A percentile compares a stretch with the other conserved stretches of the same genome.
phyloP scores from a whole-genome alignment of 164 flowering plant species.

The Echeveria elegans region DNA sequence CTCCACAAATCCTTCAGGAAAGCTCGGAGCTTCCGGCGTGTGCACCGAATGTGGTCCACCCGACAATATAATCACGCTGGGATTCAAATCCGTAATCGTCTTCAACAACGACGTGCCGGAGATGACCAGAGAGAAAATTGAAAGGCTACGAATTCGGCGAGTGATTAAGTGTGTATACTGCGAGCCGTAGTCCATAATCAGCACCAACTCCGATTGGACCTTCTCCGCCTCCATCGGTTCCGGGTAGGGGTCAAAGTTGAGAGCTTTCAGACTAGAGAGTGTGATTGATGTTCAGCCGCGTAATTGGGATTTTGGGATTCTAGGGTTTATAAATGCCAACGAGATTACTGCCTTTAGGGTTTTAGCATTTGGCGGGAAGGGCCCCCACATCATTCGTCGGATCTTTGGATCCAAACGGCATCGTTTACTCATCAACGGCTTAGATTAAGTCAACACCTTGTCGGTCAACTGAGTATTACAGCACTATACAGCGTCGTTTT shows the following conservation, averaged over 20 bases:
- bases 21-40: constrained; percentile 44
- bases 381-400: background rate
- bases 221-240: constrained; percentile 33
- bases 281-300: background rate
- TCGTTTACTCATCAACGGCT: too few species aligned
- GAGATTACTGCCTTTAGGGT: background rate
- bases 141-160: constrained; percentile 68
- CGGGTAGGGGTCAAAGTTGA: background rate
- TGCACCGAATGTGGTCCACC: constrained; percentile 97
- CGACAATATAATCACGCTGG: constrained; percentile 76
- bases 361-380: constrained; percentile 13
- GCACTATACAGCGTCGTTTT: too few species aligned
- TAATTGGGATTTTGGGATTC: constrained; percentile 15
- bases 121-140: constrained; percentile 81
- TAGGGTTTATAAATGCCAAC: constrained; percentile 11
- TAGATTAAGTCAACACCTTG: too few species aligned
- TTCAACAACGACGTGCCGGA: constrained; percentile 66
- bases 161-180: constrained; percentile 97
- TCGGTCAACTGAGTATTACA: too few species aligned
- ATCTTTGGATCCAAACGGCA: too few species aligned
- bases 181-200: constrained; percentile 82
- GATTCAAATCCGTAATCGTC: constrained; percentile 49
- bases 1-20: constrained; percentile 65
- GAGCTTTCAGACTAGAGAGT: too few species aligned
- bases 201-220: constrained; percentile 46